A percentile compares a stretch with the other conserved stretches of the same genome.
Evolutionary conservation across 352 stramenopile species (phyloP).

Genomic region (Phytophthora tentaculata): DNA sequence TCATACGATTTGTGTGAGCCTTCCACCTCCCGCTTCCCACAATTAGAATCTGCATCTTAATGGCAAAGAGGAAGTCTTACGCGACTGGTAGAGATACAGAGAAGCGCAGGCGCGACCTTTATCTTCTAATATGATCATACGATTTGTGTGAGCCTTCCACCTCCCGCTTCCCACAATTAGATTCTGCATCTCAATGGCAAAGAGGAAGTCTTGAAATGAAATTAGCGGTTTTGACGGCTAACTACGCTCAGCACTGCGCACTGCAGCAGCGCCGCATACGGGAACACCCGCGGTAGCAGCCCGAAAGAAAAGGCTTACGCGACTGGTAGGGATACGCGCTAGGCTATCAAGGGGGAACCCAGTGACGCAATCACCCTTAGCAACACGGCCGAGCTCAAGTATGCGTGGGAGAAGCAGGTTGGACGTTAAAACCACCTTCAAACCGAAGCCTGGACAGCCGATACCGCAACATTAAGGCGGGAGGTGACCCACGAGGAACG

Average conservation of each 20-base stretch:
- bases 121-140: neutral
- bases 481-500: neutral
- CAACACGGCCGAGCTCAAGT: neutral
- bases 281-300: no score
- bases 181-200: neutral
- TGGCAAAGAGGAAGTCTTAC: neutral
- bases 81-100: neutral
- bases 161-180: neutral
- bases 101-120: neutral
- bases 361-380: neutral
- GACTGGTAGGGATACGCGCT: neutral
- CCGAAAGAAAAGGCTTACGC: no score
- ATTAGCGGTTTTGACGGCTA: no score
- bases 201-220: neutral
- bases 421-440: neutral
- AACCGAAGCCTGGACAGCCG: neutral
- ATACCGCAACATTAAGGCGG: neutral
- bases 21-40: neutral
- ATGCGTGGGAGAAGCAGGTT: neutral
- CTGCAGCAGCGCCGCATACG: no score
- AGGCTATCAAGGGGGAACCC: no score
- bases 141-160: neutral
- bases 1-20: neutral
- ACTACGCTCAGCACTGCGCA: no score
- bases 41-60: neutral